Evolutionary conservation across 257 asterid genomes (phyloP).

Genomic region (Penstemon newberryi): DNA sequence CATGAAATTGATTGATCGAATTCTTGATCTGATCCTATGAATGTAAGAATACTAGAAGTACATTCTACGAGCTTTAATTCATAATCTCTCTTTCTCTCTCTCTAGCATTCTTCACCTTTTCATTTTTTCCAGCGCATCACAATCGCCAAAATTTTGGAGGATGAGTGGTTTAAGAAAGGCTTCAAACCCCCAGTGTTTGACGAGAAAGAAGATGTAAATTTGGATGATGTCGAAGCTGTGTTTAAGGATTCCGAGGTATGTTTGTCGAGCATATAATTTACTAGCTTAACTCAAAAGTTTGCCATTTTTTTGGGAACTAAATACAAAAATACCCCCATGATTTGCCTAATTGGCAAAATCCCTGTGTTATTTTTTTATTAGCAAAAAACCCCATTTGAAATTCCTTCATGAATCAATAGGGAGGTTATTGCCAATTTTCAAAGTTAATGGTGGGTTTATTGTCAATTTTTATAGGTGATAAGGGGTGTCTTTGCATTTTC

Average conservation of each 20-base stretch:
- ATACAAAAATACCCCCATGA: background rate
- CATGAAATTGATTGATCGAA: conserved; percentile 12
- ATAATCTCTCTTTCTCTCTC: background rate
- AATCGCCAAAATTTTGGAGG: conserved; percentile 58
- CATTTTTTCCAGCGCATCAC: conserved; percentile 60
- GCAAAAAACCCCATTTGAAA: too few species aligned
- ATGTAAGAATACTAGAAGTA: conserved; percentile 26
- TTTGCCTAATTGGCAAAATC: too few species aligned
- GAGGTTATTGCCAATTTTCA: too few species aligned
- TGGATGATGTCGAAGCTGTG: conserved; percentile 92
- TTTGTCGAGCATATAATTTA: conserved; percentile 13
- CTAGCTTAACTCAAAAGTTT: background rate
- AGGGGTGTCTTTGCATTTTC: too few species aligned
- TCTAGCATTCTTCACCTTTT: conserved; percentile 1
- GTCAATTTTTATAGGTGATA: too few species aligned
- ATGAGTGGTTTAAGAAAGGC: conserved; percentile 83
- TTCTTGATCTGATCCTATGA: conserved; percentile 18
- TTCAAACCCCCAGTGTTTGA: conserved; percentile 69
- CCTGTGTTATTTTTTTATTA: too few species aligned
- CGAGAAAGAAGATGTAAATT: conserved; percentile 63
- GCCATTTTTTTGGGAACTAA: background rate
- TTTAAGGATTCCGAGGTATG: conserved; percentile 26
- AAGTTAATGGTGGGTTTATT: too few species aligned
- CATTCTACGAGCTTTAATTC: background rate
- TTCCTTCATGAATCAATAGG: too few species aligned